Evolutionary conservation across 1,284 basidiomycete genomes (phyloP), one percentile per base, ranked within the genome.

Genomic region (Puccinia horiana): DNA sequence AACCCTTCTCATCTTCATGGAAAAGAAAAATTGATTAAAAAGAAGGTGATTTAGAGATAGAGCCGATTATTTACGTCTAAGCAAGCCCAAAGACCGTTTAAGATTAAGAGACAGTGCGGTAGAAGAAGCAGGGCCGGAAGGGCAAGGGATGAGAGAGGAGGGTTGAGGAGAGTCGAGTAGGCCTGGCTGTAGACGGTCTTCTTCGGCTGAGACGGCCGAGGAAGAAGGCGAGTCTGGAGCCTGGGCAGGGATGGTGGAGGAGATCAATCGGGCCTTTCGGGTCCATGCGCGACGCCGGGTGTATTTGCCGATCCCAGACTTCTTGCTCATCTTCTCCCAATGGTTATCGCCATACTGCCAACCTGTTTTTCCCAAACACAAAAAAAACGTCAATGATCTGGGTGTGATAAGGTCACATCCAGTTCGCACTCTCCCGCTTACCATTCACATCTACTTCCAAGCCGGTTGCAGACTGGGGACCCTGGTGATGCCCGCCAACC

Each of bases 291-390:
- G 83, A 37, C 86, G 82, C 29, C 86, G 83, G n/a, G 86, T 87
- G 83, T 87, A 87, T 44, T 85, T 82, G 1, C 86, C 86, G 81
- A 87, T 84, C 0, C 86, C 85, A 40, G 82, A 83, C 79, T 85
- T 85, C 52, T 82, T 84, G 76, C 83, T 84, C 84, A 87, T 85
- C 84, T 86, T 87, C 2, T 87, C 86, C 86, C 86, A 87, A 44
- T 85, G 84, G 73, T 87, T 87, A 83, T 86, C 86, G 42, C 86
- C 86, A 82, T 87, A 87, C 84, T 86, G 86, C 86, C 86, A 87
- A 0, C 79, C 79, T 81, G 16, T 8, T 23, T 20, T 20, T 18
- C 35, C 4, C 5, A 65, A 58, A 44, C 23, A 47, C 11, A 63
- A 18, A 26, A n/a, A 67, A 23, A 18, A 70, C 58, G 37, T 6